These are phyloP conservation scores for Nigrospora sphaerica DNA, from an alignment of 2,329 filamentous ascomycete genomes.

Conservation along the genomic window DNA sequence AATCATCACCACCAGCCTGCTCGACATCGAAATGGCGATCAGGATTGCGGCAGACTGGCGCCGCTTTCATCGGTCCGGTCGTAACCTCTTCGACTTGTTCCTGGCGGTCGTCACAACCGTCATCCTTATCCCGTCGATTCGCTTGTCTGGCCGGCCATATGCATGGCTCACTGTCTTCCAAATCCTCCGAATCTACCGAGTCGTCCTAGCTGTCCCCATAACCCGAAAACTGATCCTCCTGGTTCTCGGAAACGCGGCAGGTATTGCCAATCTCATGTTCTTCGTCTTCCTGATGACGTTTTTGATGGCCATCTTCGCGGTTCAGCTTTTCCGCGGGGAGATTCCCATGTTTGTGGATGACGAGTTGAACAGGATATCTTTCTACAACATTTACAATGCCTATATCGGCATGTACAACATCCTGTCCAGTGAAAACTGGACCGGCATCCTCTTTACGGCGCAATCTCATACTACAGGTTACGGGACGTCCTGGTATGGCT, in stretches of 20 bases:
- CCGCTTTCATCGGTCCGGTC: slow-evolving; percentile 64
- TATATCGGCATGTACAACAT: slow-evolving; percentile 98
- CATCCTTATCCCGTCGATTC: slow-evolving; percentile 80
- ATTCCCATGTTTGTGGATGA: slow-evolving; percentile 60
- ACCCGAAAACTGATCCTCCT: slow-evolving; percentile 80
- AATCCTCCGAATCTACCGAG: slow-evolving; percentile 82
- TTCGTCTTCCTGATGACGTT: slow-evolving; percentile 97
- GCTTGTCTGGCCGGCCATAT: slow-evolving; percentile 63
- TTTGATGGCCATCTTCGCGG: slow-evolving; percentile 85
- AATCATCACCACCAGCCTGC: slow-evolving; percentile 65
- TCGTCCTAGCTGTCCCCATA: slow-evolving; percentile 82
- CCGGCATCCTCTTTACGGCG: slow-evolving; percentile 73
- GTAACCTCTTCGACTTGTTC: slow-evolving; percentile 73
- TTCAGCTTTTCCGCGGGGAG: slow-evolving; percentile 86
- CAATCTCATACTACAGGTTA: slow-evolving; percentile 59
- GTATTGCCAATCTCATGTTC: slow-evolving; percentile 89
- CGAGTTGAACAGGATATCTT: slow-evolving; percentile 62
- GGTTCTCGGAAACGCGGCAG: slow-evolving; percentile 83
- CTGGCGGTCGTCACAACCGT: slow-evolving; percentile 76
- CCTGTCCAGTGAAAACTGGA: slow-evolving; percentile 95
- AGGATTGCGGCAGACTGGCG: slow-evolving; percentile 76
- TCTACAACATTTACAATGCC: slow-evolving; percentile 87
- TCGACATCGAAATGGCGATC: slow-evolving; percentile 76
- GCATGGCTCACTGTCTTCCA: slow-evolving; percentile 90
- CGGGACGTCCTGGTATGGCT: slow-evolving; percentile 85